Percentiles rank a stretch among this genome's conserved stretches.
Evolutionary conservation across 495 filamentous ascomycete species (phyloP).

Genomic region (Chaetomium cochliodes): DNA sequence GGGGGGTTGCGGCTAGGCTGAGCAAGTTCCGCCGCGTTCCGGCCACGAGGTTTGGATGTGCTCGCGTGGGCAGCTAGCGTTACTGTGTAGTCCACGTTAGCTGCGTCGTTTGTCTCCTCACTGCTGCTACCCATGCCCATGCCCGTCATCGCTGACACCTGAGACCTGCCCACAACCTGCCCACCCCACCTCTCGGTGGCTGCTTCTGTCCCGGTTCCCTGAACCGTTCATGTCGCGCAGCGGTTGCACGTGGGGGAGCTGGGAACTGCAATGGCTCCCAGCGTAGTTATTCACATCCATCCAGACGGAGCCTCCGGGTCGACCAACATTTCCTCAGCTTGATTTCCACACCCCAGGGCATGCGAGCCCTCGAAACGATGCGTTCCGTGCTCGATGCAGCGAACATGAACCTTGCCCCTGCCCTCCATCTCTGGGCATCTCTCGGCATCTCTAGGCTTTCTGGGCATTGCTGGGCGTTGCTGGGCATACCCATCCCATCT

Average conservation of each 20-base stretch:
- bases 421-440: background rate
- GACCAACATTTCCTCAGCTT: background rate
- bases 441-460: background rate
- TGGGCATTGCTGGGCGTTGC: conserved; percentile 1
- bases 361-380: background rate
- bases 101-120: background rate
- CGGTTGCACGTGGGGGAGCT: conserved; percentile 3
- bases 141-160: background rate
- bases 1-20: background rate
- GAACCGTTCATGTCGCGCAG: background rate
- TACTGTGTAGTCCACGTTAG: no score
- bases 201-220: background rate
- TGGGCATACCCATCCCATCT: background rate
- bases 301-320: background rate
- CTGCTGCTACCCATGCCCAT: conserved; percentile 1
- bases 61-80: background rate
- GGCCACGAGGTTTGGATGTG: background rate
- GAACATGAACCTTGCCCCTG: background rate
- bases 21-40: background rate
- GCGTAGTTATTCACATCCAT: background rate
- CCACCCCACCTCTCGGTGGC: conserved; percentile 5
- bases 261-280: background rate
- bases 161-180: background rate
- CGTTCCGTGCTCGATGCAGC: background rate
- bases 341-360: background rate